These are phyloP conservation scores for Byssothecium circinans DNA, from an alignment of 2,329 filamentous ascomycete species.

Conservation along the genomic window DNA sequence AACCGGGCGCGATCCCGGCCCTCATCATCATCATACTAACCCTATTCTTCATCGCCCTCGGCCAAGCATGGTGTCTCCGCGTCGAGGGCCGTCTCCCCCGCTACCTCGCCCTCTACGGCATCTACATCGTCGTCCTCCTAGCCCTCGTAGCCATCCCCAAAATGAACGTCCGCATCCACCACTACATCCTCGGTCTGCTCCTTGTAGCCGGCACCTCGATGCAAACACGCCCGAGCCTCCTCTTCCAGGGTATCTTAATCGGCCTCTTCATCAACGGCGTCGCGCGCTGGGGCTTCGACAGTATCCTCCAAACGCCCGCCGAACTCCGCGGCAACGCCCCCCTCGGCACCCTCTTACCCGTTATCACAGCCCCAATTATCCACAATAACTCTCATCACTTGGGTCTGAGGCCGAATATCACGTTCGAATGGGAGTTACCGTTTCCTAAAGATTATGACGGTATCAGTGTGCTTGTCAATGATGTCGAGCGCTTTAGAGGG, in stretches of 20 bases:
- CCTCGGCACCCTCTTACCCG: slow-evolving; percentile 62
- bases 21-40: slow-evolving; percentile 75
- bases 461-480: slow-evolving; percentile 79
- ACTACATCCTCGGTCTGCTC: slow-evolving; percentile 87
- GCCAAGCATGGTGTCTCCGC: slow-evolving; percentile 83
- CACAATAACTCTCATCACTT: slow-evolving; percentile 49
- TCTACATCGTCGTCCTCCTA: slow-evolving; percentile 68
- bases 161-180: slow-evolving; percentile 85
- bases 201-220: slow-evolving; percentile 86
- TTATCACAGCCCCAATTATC: slow-evolving; percentile 44
- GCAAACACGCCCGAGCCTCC: slow-evolving; percentile 78
- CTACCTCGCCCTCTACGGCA: slow-evolving; percentile 75
- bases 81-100: slow-evolving; percentile 78
- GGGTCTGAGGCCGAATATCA: slow-evolving; percentile 57
- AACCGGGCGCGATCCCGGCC: slow-evolving; percentile 85
- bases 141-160: slow-evolving; percentile 72
- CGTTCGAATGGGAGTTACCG: slow-evolving; percentile 59
- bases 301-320: slow-evolving; percentile 78
- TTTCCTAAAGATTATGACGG: slow-evolving; percentile 65
- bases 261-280: slow-evolving; percentile 94
- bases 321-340: slow-evolving; percentile 63
- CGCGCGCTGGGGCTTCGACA: slow-evolving; percentile 90
- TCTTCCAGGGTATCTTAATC: slow-evolving; percentile 87
- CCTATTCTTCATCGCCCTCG: slow-evolving; percentile 67
- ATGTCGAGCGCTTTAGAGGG: slow-evolving; percentile 77